Evolutionary conservation across 139 green algal species (phyloP), one percentile per base, ranked within the genome.

Genomic region (Parachlorella kessleri): DNA sequence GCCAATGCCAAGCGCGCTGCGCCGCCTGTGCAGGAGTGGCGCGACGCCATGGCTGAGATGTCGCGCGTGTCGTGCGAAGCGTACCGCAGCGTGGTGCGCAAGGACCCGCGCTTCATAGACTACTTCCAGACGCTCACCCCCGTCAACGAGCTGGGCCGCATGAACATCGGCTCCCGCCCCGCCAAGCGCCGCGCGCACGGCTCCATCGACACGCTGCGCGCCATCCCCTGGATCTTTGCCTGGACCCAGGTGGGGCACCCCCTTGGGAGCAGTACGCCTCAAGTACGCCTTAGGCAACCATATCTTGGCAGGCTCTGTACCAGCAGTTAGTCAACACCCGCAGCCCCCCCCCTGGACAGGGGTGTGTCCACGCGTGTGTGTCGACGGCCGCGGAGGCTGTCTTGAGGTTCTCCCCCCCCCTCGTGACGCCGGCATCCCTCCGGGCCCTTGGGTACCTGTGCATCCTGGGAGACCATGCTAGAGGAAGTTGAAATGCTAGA

Each of bases 201-300:
- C 79, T 91, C 89, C 83, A 97, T 99, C 78, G 91, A 96, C 18
- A 91, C 88, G 14, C 89, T 99, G 74, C 92, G 97, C 26, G 96
- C 97, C 80, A 99, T 99, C 83, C 97, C 97, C 65, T 99, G 97
- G 97, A 97, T 99, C 84, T 99, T 99, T 87, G 95, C 97, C 30
- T 99, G 96, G 96, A 99, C 96, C 4, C 95, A 98, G 83, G 98
- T 90, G 69, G 1, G 72, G 96, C 93, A 94, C 93, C 95, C 70
- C 89, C 38, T 59, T 59, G 14, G 14, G 48, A n/a, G n/a, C n/a
- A n/a, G n/a, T n/a, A n/a, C n/a, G n/a, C n/a, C n/a, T n/a, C n/a
- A n/a, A n/a, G n/a, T n/a, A n/a, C n/a, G n/a, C n/a, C n/a, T n/a
- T n/a, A n/a, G n/a, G n/a, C n/a, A n/a, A n/a, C n/a, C n/a, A n/a